These are phyloP conservation scores for Arabidopsis suecica DNA, from an alignment of 345 rosid species.

Conservation along the genomic window DNA sequence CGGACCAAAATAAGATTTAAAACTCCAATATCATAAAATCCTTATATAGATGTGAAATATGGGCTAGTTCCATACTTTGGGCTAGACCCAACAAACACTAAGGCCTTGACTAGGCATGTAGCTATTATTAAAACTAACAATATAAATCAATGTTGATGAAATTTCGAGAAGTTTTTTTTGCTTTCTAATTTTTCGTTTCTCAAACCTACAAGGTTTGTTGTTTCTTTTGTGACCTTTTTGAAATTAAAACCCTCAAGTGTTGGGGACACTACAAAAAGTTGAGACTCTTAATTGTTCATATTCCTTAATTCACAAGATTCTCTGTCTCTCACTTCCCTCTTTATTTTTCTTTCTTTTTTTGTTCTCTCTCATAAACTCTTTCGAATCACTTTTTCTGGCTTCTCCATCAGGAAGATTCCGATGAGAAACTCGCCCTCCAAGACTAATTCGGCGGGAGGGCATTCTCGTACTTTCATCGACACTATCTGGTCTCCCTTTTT, in stretches of 20 bases:
- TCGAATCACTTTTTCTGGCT: neutral
- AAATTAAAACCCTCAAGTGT: conserved; percentile 14
- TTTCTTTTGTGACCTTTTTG: neutral
- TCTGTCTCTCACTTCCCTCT: conserved; percentile 2
- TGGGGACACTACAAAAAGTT: neutral
- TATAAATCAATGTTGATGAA: too few relatives aligned
- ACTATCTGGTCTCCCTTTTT: conserved; percentile 8
- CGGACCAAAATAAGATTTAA: too few relatives aligned
- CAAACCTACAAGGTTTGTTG: neutral
- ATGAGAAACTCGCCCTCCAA: conserved; percentile 46
- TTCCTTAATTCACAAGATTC: conserved; percentile 37
- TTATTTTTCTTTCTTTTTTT: neutral
- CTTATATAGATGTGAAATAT: too few relatives aligned
- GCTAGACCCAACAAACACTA: too few relatives aligned
- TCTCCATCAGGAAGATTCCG: neutral
- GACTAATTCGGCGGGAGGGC: conserved; percentile 24
- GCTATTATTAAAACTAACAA: too few relatives aligned
- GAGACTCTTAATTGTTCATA: conserved; percentile 1
- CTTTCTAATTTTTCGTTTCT: neutral
- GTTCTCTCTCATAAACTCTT: conserved; percentile 12
- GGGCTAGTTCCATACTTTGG: too few relatives aligned
- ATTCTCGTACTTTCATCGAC: conserved; percentile 7
- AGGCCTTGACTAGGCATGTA: too few relatives aligned
- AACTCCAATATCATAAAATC: too few relatives aligned
- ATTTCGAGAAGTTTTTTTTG: neutral